Conservation (phyloP, 2,329 filamentous ascomycete species). For the Curvularia eragrostidis region DNA sequence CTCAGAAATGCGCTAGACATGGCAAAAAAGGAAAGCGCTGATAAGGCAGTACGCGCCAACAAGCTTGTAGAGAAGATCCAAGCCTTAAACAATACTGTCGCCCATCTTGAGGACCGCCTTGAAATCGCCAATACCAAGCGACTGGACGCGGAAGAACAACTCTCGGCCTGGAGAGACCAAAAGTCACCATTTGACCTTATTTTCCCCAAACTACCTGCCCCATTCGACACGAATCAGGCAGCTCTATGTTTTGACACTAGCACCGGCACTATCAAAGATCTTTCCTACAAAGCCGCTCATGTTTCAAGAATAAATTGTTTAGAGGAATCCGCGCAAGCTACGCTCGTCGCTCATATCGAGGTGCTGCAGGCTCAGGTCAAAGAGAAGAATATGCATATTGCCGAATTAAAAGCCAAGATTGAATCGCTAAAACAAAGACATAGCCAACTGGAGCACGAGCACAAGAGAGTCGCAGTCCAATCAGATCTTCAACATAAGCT, state of each 20-base stretch:
- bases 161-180: conserved; percentile 39
- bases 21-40: conserved; percentile 41
- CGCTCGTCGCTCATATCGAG: conserved; percentile 40
- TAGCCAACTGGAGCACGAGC: conserved; percentile 32
- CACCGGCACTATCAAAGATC: conserved; percentile 35
- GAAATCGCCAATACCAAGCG: conserved; percentile 52
- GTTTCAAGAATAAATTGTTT: conserved; percentile 24
- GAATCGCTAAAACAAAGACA: conserved; percentile 27
- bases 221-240: conserved; percentile 3
- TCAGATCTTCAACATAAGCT: conserved; percentile 40
- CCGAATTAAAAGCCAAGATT: conserved; percentile 33
- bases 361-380: conserved; percentile 44
- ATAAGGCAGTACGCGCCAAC: conserved; percentile 37
- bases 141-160: conserved; percentile 50
- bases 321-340: conserved; percentile 33
- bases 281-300: conserved; percentile 31
- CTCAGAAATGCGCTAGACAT: conserved; percentile 41
- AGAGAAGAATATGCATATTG: conserved; percentile 36
- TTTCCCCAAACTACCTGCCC: conserved; percentile 14
- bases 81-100: conserved; percentile 47
- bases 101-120: conserved; percentile 50
- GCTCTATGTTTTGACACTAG: conserved; percentile 29
- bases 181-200: conserved; percentile 39
- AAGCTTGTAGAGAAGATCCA: conserved; percentile 34
- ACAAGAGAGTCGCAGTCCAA: conserved; percentile 32